Evolutionary conservation across 2,329 filamentous ascomycete species (phyloP), one percentile per base, ranked within the genome.

Genomic region (Cladosporium phlei): DNA sequence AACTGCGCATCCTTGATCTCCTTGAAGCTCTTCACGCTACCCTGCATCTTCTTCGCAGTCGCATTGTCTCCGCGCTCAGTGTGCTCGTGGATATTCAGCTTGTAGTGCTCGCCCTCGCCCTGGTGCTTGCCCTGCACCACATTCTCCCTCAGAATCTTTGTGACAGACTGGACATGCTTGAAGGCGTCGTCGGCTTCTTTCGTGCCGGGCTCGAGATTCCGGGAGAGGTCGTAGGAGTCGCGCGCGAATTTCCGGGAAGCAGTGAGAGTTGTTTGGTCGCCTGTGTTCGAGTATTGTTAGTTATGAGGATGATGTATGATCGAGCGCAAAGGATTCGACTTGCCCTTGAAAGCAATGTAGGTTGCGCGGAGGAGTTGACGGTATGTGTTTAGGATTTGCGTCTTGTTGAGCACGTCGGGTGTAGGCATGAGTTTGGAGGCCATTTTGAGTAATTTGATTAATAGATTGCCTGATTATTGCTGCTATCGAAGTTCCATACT

Each of bases 41-140:
- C 61, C 52, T 63, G 68, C 50, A 76, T 75, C 42, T 80, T 73
- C 68, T 90, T 94, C 59, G 96, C 80, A 25, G 84, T 87, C 58
- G 96, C 89, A 63, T 98, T 98, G 69, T 97, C 86, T 45, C 93
- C 89, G 55, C 88, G 77, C 67, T 98, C 91, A 22, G 85, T 98
- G 55, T 95, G 73, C 51, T 95, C 79, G 66, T 97, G 93, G 68
- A 98, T 96, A 42, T 84, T 78, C 48, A 97, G 71, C 63, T 85
- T 96, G 56, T 55, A 57, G 28, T 60, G 53, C 25, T 63, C 54
- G 4, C 46, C 50, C 33, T 35, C 24, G 10, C 51, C 55, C 48
- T 37, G 46, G 29, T 53, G 40, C 46, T 47, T 57, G 5, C 91
- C 93, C 66, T 98, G 93, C 3, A 98, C 90, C 3, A 98, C 74